Conservation (phyloP, 2,329 filamentous ascomycete genomes). For the Hypomyces perniciosus region DNA sequence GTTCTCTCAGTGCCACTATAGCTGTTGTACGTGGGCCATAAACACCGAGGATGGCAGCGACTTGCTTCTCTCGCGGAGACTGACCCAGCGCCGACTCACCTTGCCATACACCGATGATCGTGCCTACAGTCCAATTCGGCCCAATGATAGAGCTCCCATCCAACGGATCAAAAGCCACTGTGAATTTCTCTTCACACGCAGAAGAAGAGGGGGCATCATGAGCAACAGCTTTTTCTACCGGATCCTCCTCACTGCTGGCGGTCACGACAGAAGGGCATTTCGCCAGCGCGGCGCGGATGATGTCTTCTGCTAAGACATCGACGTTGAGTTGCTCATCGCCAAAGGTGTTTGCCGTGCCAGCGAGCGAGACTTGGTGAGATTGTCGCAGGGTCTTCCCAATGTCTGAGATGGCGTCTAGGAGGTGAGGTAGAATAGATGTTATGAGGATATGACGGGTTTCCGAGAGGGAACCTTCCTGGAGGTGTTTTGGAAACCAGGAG, state of each 20-base stretch:
- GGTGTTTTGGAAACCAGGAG: no score
- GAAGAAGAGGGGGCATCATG: conserved; percentile 6
- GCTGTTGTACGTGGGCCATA: conserved; percentile 51
- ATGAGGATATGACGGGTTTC: conserved; percentile 29
- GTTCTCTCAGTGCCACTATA: conserved; percentile 47
- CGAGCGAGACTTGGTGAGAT: conserved; percentile 40
- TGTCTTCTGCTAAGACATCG: conserved; percentile 45
- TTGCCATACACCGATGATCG: conserved; percentile 56
- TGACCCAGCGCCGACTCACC: conserved; percentile 39
- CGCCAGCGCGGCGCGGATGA: conserved; percentile 40
- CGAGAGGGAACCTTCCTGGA: not conserved
- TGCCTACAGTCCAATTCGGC: conserved; percentile 52
- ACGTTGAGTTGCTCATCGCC: conserved; percentile 57
- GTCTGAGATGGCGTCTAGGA: conserved; percentile 39
- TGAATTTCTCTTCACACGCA: conserved; percentile 39
- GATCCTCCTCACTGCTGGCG: conserved; percentile 57
- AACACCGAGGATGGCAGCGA: conserved; percentile 47
- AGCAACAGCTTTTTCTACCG: conserved; percentile 37
- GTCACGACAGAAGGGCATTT: conserved; percentile 40
- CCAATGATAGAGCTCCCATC: conserved; percentile 58
- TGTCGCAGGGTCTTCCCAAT: conserved; percentile 40
- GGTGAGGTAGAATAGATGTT: conserved; percentile 41
- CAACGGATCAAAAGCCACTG: conserved; percentile 57
- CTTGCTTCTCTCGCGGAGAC: conserved; percentile 33
- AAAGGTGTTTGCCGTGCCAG: conserved; percentile 49